phyloP scores from a whole-genome alignment of 2,329 filamentous ascomycete species.

The Cladobotryum protrusum region DNA sequence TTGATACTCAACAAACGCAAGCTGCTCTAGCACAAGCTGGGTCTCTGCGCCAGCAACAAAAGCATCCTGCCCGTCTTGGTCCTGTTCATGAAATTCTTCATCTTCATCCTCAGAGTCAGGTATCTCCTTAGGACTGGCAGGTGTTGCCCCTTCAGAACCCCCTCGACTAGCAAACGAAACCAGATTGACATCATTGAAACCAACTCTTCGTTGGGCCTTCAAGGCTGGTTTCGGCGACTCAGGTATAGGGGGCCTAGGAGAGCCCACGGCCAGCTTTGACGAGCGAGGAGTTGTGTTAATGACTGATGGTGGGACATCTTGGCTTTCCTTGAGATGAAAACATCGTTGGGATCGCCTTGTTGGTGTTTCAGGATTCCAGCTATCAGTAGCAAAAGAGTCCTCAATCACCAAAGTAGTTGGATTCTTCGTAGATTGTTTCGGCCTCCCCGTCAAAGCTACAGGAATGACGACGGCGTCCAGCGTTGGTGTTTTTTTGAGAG shows the following conservation, averaged over 20 bases:
- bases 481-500: slow-evolving; percentile 31
- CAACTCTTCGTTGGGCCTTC: too few relatives aligned
- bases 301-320: neutral
- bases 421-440: slow-evolving; percentile 14
- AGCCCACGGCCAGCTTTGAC: neutral
- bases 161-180: neutral
- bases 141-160: neutral
- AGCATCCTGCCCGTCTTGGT: slow-evolving; percentile 15
- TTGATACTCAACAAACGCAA: slow-evolving; percentile 23
- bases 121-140: slow-evolving; percentile 29
- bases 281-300: neutral
- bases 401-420: slow-evolving; percentile 33
- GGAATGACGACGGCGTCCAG: slow-evolving; percentile 16
- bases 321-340: neutral
- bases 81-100: slow-evolving; percentile 12
- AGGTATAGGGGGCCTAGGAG: too few relatives aligned
- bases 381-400: slow-evolving; percentile 39
- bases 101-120: slow-evolving; percentile 45
- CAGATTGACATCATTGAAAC: neutral
- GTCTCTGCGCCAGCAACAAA: slow-evolving; percentile 28
- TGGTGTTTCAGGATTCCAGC: slow-evolving; percentile 24
- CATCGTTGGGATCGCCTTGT: slow-evolving; percentile 7
- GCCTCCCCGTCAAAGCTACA: slow-evolving; percentile 17
- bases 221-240: too few relatives aligned
- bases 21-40: slow-evolving; percentile 27